A percentile compares a stretch with the other conserved stretches of the same genome.
Conservation (phyloP, 1,284 basidiomycete genomes). For the Ceratobasidium sp. region DNA sequence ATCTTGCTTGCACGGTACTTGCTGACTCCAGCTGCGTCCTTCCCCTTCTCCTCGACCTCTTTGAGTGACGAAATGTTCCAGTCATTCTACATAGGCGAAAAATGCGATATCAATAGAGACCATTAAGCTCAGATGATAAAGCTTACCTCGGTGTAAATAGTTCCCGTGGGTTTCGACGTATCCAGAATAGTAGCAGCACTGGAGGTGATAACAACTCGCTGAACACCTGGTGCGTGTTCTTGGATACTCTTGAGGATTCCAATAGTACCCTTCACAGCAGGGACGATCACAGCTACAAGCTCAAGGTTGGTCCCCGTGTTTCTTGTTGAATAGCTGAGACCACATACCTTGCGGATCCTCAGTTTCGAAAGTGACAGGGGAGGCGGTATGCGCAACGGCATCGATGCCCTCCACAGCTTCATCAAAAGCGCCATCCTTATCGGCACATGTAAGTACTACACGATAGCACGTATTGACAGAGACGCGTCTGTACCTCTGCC, state of each 20-base stretch:
- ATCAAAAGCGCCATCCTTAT: constrained; percentile 47
- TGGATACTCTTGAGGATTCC: constrained; percentile 50
- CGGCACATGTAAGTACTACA: not conserved
- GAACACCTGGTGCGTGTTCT: constrained; percentile 46
- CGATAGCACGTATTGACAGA: not conserved
- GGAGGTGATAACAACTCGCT: constrained; percentile 46
- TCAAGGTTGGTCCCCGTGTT: not conserved
- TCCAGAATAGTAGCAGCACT: constrained; percentile 44
- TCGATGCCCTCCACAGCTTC: constrained; percentile 49
- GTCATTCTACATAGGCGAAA: constrained; percentile 2
- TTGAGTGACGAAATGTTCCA: constrained; percentile 38
- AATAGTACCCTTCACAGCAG: constrained; percentile 52
- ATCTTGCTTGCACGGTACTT: constrained; percentile 55
- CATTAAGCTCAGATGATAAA: not conserved
- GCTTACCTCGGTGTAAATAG: constrained; percentile 24
- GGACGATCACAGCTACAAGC: constrained; percentile 48
- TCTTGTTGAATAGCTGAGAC: not conserved
- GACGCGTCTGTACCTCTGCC: constrained; percentile 38
- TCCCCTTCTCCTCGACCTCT: constrained; percentile 33
- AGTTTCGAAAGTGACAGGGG: constrained; percentile 42
- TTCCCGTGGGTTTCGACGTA: constrained; percentile 24
- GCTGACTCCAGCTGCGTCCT: constrained; percentile 20
- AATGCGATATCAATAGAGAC: not conserved
- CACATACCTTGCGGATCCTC: constrained; percentile 45
- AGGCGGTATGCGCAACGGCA: constrained; percentile 47